phyloP scores from a whole-genome alignment of 352 stramenopile species.

The Globisporangium paddicum region DNA sequence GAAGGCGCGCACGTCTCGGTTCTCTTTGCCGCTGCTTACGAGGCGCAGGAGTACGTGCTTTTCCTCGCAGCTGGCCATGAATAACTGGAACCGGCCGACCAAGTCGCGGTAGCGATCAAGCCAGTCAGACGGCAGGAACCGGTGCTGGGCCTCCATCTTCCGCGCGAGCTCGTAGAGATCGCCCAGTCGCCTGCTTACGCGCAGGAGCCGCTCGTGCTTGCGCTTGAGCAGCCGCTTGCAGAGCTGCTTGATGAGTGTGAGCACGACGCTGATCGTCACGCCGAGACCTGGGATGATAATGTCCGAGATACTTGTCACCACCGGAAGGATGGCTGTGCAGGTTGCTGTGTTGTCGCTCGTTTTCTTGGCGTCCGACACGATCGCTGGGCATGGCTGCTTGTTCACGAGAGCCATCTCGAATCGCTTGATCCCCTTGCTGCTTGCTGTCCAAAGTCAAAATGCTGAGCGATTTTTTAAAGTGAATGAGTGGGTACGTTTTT shows the following conservation, averaged over 20 bases:
- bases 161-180: slow-evolving; percentile 9
- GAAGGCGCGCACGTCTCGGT: slow-evolving; percentile 5
- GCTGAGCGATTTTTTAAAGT: background rate
- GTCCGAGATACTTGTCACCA: slow-evolving; percentile 10
- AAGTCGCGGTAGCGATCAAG: slow-evolving; percentile 8
- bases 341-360: background rate
- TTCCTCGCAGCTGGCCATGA: slow-evolving; percentile 14
- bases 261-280: slow-evolving; percentile 9
- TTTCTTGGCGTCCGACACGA: too few species aligned
- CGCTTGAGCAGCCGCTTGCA: slow-evolving; percentile 15
- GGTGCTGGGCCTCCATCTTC: slow-evolving; percentile 8
- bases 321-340: background rate
- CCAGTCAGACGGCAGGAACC: slow-evolving; percentile 9
- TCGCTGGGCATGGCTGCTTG: background rate
- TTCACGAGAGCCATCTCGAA: background rate
- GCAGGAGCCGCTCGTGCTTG: slow-evolving; percentile 7
- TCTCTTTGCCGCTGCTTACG: slow-evolving; percentile 7
- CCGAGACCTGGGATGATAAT: slow-evolving; percentile 11
- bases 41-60: slow-evolving; percentile 5
- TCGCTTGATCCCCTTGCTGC: background rate
- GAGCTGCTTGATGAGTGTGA: slow-evolving; percentile 11
- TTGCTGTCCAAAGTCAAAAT: background rate
- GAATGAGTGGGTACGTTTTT: background rate
- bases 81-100: slow-evolving; percentile 11
- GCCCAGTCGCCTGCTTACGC: slow-evolving; percentile 8